A percentile compares a stretch with the other conserved stretches of the same genome.
Conservation (phyloP, 176 grass and related monocot species). For the Avena sativa region DNA sequence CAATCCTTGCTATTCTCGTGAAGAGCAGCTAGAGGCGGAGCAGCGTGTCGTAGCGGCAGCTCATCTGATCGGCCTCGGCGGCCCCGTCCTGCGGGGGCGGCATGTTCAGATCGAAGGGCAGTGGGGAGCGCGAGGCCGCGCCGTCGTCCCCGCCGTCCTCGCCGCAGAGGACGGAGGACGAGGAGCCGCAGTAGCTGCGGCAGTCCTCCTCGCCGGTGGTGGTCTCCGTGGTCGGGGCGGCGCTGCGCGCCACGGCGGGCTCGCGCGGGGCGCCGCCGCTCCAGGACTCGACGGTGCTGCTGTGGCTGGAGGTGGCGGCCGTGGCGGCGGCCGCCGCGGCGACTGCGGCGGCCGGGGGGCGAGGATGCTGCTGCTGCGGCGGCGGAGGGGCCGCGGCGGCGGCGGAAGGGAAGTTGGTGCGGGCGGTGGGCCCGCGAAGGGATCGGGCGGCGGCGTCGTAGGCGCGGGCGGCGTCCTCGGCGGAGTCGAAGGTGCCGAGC, state of each 20-base stretch:
- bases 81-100: slow-evolving; percentile 60
- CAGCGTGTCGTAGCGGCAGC: slow-evolving; percentile 58
- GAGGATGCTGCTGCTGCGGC: background rate
- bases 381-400: slow-evolving; percentile 9
- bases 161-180: slow-evolving; percentile 68
- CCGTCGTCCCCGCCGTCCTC: slow-evolving; percentile 34
- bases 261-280: slow-evolving; percentile 52
- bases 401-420: slow-evolving; percentile 66
- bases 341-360: background rate
- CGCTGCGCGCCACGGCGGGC: slow-evolving; percentile 28
- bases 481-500: slow-evolving; percentile 82
- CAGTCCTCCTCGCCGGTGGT: slow-evolving; percentile 48
- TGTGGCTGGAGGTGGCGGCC: slow-evolving; percentile 72
- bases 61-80: slow-evolving; percentile 59
- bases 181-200: slow-evolving; percentile 82
- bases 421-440: slow-evolving; percentile 66
- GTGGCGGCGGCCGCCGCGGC: background rate
- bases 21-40: slow-evolving; percentile 54
- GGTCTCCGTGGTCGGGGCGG: slow-evolving; percentile 11
- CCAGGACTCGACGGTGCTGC: slow-evolving; percentile 89
- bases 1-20: slow-evolving; percentile 32
- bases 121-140: slow-evolving; percentile 48
- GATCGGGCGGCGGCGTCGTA: slow-evolving; percentile 76
- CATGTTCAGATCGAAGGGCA: slow-evolving; percentile 84
- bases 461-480: slow-evolving; percentile 81